Evolutionary conservation across 176 grass and related monocot genomes (phyloP), one percentile per base, ranked within the genome.

Genomic region (Sorghum bicolor): DNA sequence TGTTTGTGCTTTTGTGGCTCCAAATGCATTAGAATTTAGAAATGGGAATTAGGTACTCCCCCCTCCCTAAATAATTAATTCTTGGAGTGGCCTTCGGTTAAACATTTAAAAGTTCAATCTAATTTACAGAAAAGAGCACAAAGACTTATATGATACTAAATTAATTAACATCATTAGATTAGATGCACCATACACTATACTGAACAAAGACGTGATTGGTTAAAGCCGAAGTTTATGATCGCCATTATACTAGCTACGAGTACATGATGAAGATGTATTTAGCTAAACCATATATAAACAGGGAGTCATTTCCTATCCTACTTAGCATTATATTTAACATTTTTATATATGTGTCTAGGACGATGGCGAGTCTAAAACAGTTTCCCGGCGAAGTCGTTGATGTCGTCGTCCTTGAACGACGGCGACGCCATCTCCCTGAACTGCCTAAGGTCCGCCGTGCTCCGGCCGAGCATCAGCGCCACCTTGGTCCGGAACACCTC

Each of bases 401-500:
- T 80, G 8, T 88, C 86, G 25, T 84, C 76, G 39, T 87, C 87
- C 55, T 24, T 47, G 2, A 71, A n/a, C 2, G 73, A 50, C 19
- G 81, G 44, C n/a, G 87, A 87, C 10, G 84, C 91, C 73, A 84
- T 84, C 11, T 36, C 41, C 31, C 77, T 62, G 53, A 90, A 90
- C 58, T 75, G 74, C 10, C 3, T n/a, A 7, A 93, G 72, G 2
- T 90, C 85, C 0, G 88, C 65, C 12, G 67, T 10, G 36, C 79
- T 90, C 25, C 85, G 83, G 19, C 89, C 89, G 3, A 91, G 85
- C 63, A 81, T 62, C 43, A 91, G 60, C 4, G 89, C 89, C 77
- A 87, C 77, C 77, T 91, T 91, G 26, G 67, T 70, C 81, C 37
- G 20, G 45, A 91, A 88, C 74, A 93, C 20, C 82, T 93, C 91